These are phyloP conservation scores for Pseudogymnoascus sp. DNA, from an alignment of 2,329 filamentous ascomycete species.

Conservation along the genomic window DNA sequence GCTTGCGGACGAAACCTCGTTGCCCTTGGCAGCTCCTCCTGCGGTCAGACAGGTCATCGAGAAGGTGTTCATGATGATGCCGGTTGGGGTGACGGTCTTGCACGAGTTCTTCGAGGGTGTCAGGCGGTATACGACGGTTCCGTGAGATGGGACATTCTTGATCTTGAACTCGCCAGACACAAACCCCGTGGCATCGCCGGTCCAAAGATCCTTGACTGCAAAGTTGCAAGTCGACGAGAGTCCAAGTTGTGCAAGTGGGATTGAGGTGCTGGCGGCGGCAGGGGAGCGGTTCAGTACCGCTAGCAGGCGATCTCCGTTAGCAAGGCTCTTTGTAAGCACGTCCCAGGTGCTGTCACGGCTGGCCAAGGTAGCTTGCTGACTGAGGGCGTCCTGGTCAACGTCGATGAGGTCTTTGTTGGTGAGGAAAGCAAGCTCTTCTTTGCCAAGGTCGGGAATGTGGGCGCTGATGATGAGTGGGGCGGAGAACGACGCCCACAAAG, in stretches of 20 bases:
- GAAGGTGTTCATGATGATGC: constrained; percentile 41
- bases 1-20: constrained; percentile 26
- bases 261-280: constrained; percentile 26
- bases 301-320: constrained; percentile 38
- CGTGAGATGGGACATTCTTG: constrained; percentile 32
- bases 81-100: constrained; percentile 32
- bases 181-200: constrained; percentile 25
- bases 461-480: constrained; percentile 24
- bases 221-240: constrained; percentile 12
- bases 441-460: constrained; percentile 28
- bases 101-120: constrained; percentile 23
- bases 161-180: constrained; percentile 24
- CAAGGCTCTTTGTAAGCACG: constrained; percentile 35
- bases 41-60: constrained; percentile 35
- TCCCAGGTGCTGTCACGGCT: constrained; percentile 33
- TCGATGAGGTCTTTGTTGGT: constrained; percentile 24
- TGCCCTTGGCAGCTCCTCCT: constrained; percentile 19
- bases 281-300: constrained; percentile 37
- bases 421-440: constrained; percentile 29
- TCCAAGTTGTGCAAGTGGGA: constrained; percentile 23
- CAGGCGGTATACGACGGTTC: constrained; percentile 33
- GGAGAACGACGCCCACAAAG: constrained; percentile 23
- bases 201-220: constrained; percentile 36
- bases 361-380: constrained; percentile 30
- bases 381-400: constrained; percentile 14